Evolutionary conservation across 495 filamentous ascomycete genomes (phyloP).

Genomic region (Penicillium cosmopolitanum): DNA sequence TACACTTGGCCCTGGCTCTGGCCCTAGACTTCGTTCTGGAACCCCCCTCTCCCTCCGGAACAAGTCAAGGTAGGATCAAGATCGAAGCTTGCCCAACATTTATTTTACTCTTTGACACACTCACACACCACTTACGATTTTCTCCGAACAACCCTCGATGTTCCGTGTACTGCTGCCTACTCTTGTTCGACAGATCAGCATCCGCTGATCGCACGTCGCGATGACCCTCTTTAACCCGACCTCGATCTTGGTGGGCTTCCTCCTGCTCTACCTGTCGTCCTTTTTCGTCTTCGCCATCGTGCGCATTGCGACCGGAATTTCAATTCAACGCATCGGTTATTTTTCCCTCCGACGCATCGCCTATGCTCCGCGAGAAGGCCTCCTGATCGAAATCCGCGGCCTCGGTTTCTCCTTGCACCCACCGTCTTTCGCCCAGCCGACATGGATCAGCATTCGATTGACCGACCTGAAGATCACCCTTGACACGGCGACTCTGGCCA

Average conservation of each 20-base stretch:
- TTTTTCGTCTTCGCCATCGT: slow-evolving; percentile 94
- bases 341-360: slow-evolving; percentile 87
- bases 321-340: slow-evolving; percentile 93
- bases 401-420: slow-evolving; percentile 86
- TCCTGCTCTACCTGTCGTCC: slow-evolving; percentile 85
- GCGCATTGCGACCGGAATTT: slow-evolving; percentile 89
- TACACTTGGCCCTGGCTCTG: neutral
- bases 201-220: slow-evolving; percentile 44
- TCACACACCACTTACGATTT: neutral
- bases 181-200: slow-evolving; percentile 40
- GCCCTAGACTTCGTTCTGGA: neutral
- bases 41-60: slow-evolving; percentile 1
- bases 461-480: slow-evolving; percentile 83
- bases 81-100: slow-evolving; percentile 10
- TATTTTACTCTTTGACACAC: neutral
- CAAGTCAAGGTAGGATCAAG: slow-evolving; percentile 18
- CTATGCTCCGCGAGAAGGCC: slow-evolving; percentile 82
- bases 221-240: slow-evolving; percentile 70
- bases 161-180: slow-evolving; percentile 18
- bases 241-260: slow-evolving; percentile 79
- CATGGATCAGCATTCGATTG: slow-evolving; percentile 91
- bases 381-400: slow-evolving; percentile 87
- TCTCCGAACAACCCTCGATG: slow-evolving; percentile 24
- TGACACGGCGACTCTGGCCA: slow-evolving; percentile 64
- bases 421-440: slow-evolving; percentile 94